Evolutionary conservation across 2,329 filamentous ascomycete genomes (phyloP).

Genomic region (Coniochaeta sp.): DNA sequence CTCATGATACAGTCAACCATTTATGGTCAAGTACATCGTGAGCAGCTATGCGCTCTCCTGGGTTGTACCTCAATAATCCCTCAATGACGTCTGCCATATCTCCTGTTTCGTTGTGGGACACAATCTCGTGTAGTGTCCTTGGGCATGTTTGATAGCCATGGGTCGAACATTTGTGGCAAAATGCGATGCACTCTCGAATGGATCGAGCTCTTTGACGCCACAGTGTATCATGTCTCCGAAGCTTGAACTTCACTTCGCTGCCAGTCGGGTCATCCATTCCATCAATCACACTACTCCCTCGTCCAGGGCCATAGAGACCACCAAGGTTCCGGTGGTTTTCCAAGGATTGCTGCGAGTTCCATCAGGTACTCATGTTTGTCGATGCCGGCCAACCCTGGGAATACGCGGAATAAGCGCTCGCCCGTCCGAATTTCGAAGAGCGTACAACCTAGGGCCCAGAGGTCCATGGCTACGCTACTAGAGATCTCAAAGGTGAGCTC

Average conservation of each 20-base stretch:
- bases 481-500: not conserved
- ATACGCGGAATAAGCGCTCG: not conserved
- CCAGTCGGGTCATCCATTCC: not conserved
- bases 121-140: not conserved
- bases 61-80: not conserved
- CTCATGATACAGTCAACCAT: not conserved
- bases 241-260: not conserved
- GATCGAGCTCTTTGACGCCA: not conserved
- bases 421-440: not conserved
- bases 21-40: not conserved
- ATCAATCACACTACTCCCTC: not conserved
- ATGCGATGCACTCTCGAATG: not conserved
- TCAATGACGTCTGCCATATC: not conserved
- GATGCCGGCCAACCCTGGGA: not conserved
- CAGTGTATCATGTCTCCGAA: not conserved
- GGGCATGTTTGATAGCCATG: not conserved
- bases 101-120: not conserved
- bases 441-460: not conserved
- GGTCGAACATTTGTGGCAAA: not conserved
- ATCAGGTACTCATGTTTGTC: not conserved
- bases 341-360: not conserved
- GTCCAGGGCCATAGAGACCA: not conserved
- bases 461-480: not conserved
- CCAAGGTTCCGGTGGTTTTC: not conserved
- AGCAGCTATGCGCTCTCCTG: not conserved